A percentile compares a stretch with the other conserved stretches of the same genome.
Conservation (phyloP, 2,329 filamentous ascomycete genomes). For the Lasiodiplodia sp. region DNA sequence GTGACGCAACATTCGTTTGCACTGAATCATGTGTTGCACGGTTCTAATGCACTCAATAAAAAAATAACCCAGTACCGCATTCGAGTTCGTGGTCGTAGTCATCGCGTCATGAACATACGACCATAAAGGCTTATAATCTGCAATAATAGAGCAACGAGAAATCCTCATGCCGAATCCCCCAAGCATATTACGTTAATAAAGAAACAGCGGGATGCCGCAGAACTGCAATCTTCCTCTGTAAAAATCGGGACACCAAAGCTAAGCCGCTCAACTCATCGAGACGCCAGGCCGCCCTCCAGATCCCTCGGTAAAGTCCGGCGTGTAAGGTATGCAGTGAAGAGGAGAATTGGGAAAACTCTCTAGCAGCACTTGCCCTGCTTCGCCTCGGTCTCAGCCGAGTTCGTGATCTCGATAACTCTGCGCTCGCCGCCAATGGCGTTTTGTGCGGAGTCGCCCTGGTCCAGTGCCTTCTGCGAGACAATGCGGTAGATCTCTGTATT, state of each 20-base stretch:
- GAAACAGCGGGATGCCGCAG: conserved; percentile 27
- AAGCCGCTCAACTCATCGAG: conserved; percentile 24
- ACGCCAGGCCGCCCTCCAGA: conserved; percentile 28
- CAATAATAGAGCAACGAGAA: conserved; percentile 26
- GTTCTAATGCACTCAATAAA: conserved; percentile 6
- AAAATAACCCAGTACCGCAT: conserved; percentile 28
- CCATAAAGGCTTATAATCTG: conserved; percentile 27
- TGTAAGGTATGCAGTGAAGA: conserved; percentile 32
- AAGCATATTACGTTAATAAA: conserved; percentile 21
- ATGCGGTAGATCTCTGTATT: conserved; percentile 95
- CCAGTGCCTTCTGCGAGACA: conserved; percentile 95
- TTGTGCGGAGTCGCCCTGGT: conserved; percentile 83
- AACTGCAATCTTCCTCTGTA: conserved; percentile 30
- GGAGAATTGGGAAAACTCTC: conserved; percentile 38
- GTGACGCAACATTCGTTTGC: background rate
- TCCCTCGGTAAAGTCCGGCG: conserved; percentile 25
- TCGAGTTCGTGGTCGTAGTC: conserved; percentile 30
- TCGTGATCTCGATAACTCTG: conserved; percentile 83
- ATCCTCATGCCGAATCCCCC: conserved; percentile 24
- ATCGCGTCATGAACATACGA: conserved; percentile 31
- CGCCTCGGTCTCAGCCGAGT: conserved; percentile 78
- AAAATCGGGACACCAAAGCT: conserved; percentile 27
- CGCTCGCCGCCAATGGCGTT: conserved; percentile 77
- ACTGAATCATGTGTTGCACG: conserved; percentile 17
- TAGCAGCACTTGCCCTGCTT: conserved; percentile 87